Evolutionary conservation across 164 flowering plant species (phyloP).

Genomic region (Kalanchoe fedtschenkoi): DNA sequence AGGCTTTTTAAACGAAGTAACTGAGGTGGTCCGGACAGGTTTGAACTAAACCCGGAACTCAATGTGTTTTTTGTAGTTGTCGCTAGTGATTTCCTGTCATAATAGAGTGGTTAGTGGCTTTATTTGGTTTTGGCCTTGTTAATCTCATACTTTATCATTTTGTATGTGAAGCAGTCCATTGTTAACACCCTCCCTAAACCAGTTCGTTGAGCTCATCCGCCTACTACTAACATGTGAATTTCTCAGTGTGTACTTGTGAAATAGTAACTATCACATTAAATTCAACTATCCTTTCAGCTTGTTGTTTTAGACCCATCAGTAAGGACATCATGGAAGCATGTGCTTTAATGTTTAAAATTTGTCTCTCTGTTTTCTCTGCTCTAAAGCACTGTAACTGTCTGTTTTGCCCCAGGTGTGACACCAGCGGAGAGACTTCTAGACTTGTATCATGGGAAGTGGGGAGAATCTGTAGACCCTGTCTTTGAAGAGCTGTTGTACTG

Average conservation of each 20-base stretch:
- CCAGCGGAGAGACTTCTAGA: conserved; percentile 95
- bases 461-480: too few species aligned
- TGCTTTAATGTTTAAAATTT: not conserved
- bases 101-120: not conserved
- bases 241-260: not conserved
- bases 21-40: conserved; percentile 89
- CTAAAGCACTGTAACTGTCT: not conserved
- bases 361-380: not conserved
- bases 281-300: not conserved
- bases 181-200: not conserved
- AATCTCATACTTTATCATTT: not conserved
- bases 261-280: not conserved
- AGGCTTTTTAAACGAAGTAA: conserved; percentile 77
- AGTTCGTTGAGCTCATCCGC: not conserved
- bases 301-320: not conserved
- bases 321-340: not conserved
- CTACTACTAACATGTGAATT: too few species aligned
- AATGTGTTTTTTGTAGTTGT: not conserved
- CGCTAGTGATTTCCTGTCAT: not conserved
- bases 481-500: too few species aligned
- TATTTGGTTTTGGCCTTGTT: not conserved
- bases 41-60: not conserved
- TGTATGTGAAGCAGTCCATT: not conserved
- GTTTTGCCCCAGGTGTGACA: conserved; percentile 51
- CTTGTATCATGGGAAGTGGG: conserved; percentile 61